Percentiles rank a stretch among this genome's conserved stretches.
Evolutionary conservation across 192 early-diverging fungal genomes (phyloP).

Genomic region (Rhizophlyctis rosea): DNA sequence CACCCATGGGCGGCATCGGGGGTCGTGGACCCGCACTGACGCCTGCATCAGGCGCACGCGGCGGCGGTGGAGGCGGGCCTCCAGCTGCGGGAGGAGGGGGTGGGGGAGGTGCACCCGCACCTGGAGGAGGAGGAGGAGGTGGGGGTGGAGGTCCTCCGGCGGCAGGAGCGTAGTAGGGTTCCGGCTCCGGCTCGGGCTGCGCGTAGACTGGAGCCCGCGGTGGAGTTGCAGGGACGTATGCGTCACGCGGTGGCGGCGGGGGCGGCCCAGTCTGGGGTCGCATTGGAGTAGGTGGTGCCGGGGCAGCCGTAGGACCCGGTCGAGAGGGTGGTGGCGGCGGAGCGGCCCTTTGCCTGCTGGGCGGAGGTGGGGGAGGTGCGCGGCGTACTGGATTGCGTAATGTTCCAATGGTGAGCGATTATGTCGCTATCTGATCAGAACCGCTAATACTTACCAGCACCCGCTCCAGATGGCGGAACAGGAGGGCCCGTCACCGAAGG

Average conservation of each 20-base stretch:
- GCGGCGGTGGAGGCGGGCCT: constrained; percentile 3
- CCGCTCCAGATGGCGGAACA: constrained; percentile 8
- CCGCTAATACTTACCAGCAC: neutral
- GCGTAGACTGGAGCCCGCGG: constrained; percentile 16
- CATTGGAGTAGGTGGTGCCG: constrained; percentile 15
- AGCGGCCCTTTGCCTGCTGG: constrained; percentile 7
- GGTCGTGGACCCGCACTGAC: constrained; percentile 11
- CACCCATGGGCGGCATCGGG: constrained; percentile 22
- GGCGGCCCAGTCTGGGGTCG: constrained; percentile 24
- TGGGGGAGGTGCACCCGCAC: constrained; percentile 20
- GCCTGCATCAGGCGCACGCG: neutral
- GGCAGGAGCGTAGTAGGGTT: neutral
- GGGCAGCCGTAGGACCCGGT: constrained; percentile 13
- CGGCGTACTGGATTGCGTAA: constrained; percentile 16
- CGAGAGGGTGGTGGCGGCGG: constrained; percentile 30
- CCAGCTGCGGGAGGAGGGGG: constrained; percentile 21
- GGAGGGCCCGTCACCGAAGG: constrained; percentile 4
- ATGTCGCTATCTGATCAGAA: constrained; percentile 6
- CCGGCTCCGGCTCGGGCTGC: constrained; percentile 13
- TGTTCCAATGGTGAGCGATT: constrained; percentile 18
- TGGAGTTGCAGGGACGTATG: neutral
- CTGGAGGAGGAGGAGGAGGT: constrained; percentile 22
- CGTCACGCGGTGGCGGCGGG: neutral
- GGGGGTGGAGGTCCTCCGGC: constrained; percentile 14
- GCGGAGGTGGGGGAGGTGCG: constrained; percentile 42